Percentiles rank a stretch among this genome's conserved stretches.
Evolutionary conservation across 768 basidiomycete species (phyloP).

Genomic region (Leccinellum rugosiceps): DNA sequence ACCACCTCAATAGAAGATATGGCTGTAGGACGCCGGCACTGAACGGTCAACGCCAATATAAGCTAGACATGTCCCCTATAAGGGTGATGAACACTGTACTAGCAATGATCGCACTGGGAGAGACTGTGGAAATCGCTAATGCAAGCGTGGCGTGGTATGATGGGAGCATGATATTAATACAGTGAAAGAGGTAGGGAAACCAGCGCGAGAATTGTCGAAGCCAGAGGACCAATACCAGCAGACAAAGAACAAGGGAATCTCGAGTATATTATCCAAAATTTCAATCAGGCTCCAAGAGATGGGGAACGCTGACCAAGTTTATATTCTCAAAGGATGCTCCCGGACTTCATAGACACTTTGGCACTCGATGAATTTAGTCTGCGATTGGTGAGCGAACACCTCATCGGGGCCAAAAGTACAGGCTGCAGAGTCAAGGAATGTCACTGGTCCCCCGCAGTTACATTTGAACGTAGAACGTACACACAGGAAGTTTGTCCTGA

Average conservation of each 20-base stretch:
- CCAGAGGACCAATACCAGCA: conserved; percentile 52
- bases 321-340: conserved; percentile 62
- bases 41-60: too few species aligned
- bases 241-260: conserved; percentile 40
- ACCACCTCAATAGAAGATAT: too few species aligned
- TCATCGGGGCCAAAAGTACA: conserved; percentile 48
- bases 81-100: conserved; percentile 36
- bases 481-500: conserved; percentile 43
- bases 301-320: conserved; percentile 56
- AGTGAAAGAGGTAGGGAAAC: conserved; percentile 38
- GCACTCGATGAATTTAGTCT: conserved; percentile 53
- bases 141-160: conserved; percentile 44
- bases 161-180: conserved; percentile 39
- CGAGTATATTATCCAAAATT: conserved; percentile 42
- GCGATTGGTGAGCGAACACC: conserved; percentile 52
- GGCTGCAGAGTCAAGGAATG: conserved; percentile 29
- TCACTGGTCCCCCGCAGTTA: neutral
- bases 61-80: too few species aligned
- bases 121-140: conserved; percentile 40
- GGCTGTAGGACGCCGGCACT: too few species aligned
- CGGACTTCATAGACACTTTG: conserved; percentile 60
- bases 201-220: conserved; percentile 35
- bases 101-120: conserved; percentile 41
- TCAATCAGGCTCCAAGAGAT: conserved; percentile 50
- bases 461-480: neutral